Percentiles rank a stretch among this genome's conserved stretches.
phyloP scores from a whole-genome alignment of 441 rosid species.

The Capsella rubella region DNA sequence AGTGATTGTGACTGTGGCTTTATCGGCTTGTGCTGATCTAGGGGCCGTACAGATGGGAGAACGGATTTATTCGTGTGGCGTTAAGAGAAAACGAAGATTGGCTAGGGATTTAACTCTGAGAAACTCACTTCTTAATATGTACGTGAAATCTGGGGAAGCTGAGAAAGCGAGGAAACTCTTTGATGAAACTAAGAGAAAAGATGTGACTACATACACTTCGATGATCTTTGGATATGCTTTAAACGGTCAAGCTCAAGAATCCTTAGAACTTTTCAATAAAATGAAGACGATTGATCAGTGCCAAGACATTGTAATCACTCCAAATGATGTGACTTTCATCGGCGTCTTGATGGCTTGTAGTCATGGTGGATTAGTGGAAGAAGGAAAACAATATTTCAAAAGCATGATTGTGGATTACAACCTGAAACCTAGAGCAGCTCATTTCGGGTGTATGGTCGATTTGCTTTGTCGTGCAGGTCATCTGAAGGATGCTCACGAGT shows the following conservation, averaged over 20 bases:
- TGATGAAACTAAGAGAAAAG: conserved; percentile 46
- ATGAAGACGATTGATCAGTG: conserved; percentile 41
- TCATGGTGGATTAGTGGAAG: conserved; percentile 53
- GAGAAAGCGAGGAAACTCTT: conserved; percentile 47
- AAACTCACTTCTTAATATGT: conserved; percentile 54
- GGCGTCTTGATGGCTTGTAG: conserved; percentile 59
- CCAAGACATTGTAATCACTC: conserved; percentile 28
- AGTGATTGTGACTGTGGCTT: conserved; percentile 48
- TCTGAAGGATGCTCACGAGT: conserved; percentile 47
- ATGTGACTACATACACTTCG: conserved; percentile 55
- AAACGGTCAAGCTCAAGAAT: conserved; percentile 52
- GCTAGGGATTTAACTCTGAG: conserved; percentile 40
- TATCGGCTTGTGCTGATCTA: conserved; percentile 55
- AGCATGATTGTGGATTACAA: conserved; percentile 51
- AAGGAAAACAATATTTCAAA: conserved; percentile 45
- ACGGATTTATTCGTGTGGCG: conserved; percentile 38
- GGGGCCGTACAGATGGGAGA: conserved; percentile 53
- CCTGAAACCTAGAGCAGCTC: conserved; percentile 53
- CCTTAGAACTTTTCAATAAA: conserved; percentile 44
- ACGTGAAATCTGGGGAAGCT: conserved; percentile 52
- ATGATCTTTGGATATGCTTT: conserved; percentile 52
- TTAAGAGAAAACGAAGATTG: conserved; percentile 36
- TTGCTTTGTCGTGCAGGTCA: conserved; percentile 49
- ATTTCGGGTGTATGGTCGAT: conserved; percentile 53
- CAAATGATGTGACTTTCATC: conserved; percentile 52